Base-by-base conservation (phyloP, 305 asterid genomes). In the Fraxinus sp. region DNA sequence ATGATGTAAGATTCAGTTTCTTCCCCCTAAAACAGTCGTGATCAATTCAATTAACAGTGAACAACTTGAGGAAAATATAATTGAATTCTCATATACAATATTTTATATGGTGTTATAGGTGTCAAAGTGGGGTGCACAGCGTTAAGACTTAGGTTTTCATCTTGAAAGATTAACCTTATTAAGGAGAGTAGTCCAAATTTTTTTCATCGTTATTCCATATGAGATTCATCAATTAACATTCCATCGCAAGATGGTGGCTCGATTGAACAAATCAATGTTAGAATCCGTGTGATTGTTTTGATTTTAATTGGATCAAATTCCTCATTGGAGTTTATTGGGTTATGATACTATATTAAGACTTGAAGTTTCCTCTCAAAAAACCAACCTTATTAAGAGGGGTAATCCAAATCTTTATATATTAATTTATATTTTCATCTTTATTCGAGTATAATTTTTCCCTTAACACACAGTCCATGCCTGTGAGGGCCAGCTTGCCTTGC, bases 1-100 rank as follows among this genome's bases (percentile, higher is more conserved):
- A 75, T 36, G 86, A 82, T 3, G 92, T 82, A 16, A 81, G 7
- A 66, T 90, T 90, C 86, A 89, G 68, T 83, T 81, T 86, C 78
- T 83, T 30, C 62, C 91, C 93, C 83, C 90, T 90, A 37, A 7
- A 59, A 14, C 76, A 32, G 55, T 70, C 52, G 30, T 35, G 66
- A 39, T 59, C 49, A 68, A 68, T 24, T 62, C 7, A 59, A 20
- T 30, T 16, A 26, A 66, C 33, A 0, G 6, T 64, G 3, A 28
- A 66, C 37, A 66, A 28, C 13, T 66, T 66, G 74, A 2, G 4
- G 5, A 59, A 6, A 52, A 11, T 3, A 9, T 8, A 43, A 28
- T 37, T 28, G 22, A 7, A 41, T 70, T 28, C 76, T 14, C 43
- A 28, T 32, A n/a, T 3, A 70, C 16, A 13, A 70, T 70, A 13